Conservation (phyloP, 2,329 filamentous ascomycete species). For the Westerdykella ornata region DNA sequence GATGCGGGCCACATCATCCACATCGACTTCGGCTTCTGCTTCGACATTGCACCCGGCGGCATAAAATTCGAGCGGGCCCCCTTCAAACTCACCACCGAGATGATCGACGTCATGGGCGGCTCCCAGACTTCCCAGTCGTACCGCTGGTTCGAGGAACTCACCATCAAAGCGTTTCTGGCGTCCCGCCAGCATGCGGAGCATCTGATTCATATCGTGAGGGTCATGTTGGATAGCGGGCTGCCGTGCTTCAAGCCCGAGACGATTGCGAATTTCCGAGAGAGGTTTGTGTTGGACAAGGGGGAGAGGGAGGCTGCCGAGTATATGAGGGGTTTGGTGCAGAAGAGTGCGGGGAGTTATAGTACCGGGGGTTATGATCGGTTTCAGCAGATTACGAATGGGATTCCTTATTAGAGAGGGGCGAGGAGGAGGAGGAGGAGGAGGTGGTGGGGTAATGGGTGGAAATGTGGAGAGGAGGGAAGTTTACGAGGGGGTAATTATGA, state of each 20-base stretch:
- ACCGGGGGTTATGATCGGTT: slow-evolving; percentile 98
- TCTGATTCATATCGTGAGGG: slow-evolving; percentile 76
- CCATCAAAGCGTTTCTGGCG: slow-evolving; percentile 90
- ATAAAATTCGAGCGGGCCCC: slow-evolving; percentile 96
- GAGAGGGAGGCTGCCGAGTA: slow-evolving; percentile 93
- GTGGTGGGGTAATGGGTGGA: background rate
- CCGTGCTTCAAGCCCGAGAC: slow-evolving; percentile 98
- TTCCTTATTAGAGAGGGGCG: slow-evolving; percentile 63
- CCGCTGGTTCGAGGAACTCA: slow-evolving; percentile 93
- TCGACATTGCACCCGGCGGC: slow-evolving; percentile 94
- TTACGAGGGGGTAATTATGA: too few species aligned
- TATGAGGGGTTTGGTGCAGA: slow-evolving; percentile 81
- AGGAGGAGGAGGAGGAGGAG: background rate
- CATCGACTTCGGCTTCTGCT: slow-evolving; percentile 99
- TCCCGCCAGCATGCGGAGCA: slow-evolving; percentile 81
- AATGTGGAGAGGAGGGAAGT: background rate
- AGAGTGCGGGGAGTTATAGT: slow-evolving; percentile 82
- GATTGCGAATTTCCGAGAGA: slow-evolving; percentile 81
- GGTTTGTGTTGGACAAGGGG: slow-evolving; percentile 86
- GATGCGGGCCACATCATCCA: slow-evolving; percentile 95
- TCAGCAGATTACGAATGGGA: slow-evolving; percentile 93
- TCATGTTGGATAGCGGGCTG: slow-evolving; percentile 94
- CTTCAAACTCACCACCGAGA: slow-evolving; percentile 95
- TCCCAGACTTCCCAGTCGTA: slow-evolving; percentile 74
- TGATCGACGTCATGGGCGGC: slow-evolving; percentile 98